Base-by-base conservation (phyloP, 495 filamentous ascomycete species). In the Sporormia fimetaria region DNA sequence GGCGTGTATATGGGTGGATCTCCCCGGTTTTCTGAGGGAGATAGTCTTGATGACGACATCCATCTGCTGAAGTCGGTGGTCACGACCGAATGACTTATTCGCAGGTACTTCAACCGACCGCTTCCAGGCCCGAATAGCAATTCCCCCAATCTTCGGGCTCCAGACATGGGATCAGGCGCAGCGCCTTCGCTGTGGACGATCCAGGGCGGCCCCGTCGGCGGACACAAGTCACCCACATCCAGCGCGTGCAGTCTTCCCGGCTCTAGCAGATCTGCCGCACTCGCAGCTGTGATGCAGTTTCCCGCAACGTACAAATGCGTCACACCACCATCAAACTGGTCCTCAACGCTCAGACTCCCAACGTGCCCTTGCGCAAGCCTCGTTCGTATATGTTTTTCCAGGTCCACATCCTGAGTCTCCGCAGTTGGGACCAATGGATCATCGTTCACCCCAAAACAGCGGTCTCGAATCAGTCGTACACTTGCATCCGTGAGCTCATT, bases 401-500 rank as follows among this genome's bases (percentile, higher is more conserved):
- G 55, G 22, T 60, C 51, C 16, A 65, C 63, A 18, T 28, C 10
- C 7, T 7, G 34, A 2, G 30, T 36, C 1, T 45, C 37, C 29
- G 54, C 34, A n/a, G n/a, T n/a, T n/a, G n/a, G n/a, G n/a, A n/a
- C n/a, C n/a, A n/a, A n/a, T n/a, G n/a, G n/a, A n/a, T n/a, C n/a
- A n/a, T n/a, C n/a, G n/a, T n/a, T n/a, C n/a, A n/a, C n/a, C n/a
- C n/a, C n/a, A 47, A 78, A 71, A 29, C 68, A 78, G 18, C 62
- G 57, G 22, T 68, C 60, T 11, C 78, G 49, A 14, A 80, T 56
- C 11, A 63, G 64, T 14, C 67, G 64, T 10, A 74, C 60, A 38
- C 69, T 66, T 52, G 62, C 58, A 38, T 80, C 74, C 3, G 73
- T 75, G 21, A 81, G 64, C 22, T 57, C 44, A 46, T 81, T 81